phyloP scores from a whole-genome alignment of 345 rosid genomes.

The Citrus unshiu region DNA sequence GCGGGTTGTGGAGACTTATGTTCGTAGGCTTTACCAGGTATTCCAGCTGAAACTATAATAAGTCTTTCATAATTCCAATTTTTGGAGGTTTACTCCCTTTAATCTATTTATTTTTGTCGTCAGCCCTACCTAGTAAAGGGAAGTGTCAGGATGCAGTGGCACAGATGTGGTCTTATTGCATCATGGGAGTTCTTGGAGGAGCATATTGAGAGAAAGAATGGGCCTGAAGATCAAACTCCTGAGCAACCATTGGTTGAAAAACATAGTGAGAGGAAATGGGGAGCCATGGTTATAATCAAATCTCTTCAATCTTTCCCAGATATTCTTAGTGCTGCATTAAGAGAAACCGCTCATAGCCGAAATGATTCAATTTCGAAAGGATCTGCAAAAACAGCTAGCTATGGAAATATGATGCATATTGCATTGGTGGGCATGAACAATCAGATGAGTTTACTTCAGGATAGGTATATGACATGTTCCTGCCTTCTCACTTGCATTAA shows the following conservation, averaged over 20 bases:
- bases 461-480: constrained; percentile 54
- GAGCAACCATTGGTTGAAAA: constrained; percentile 59
- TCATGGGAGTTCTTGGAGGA: constrained; percentile 99
- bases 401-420: constrained; percentile 97
- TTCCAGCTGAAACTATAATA: constrained; percentile 1
- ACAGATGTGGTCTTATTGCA: constrained; percentile 92
- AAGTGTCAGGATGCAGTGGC: constrained; percentile 99
- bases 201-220: constrained; percentile 66
- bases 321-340: constrained; percentile 65
- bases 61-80: constrained; percentile 11
- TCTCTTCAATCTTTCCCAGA: constrained; percentile 85
- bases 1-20: constrained; percentile 95
- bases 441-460: constrained; percentile 98
- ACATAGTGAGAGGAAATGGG: constrained; percentile 84
- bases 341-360: constrained; percentile 66
- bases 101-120: constrained; percentile 21
- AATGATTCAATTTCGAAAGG: constrained; percentile 37
- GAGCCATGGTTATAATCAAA: constrained; percentile 96
- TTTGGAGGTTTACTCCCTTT: constrained; percentile 16
- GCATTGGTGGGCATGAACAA: constrained; percentile 94
- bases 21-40: constrained; percentile 96
- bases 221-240: constrained; percentile 48
- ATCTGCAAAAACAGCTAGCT: constrained; percentile 39
- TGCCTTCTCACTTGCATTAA: constrained; percentile 4
- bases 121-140: constrained; percentile 97